phyloP scores from a whole-genome alignment of 2,329 filamentous ascomycete species.

The Ophiostoma ulmi region DNA sequence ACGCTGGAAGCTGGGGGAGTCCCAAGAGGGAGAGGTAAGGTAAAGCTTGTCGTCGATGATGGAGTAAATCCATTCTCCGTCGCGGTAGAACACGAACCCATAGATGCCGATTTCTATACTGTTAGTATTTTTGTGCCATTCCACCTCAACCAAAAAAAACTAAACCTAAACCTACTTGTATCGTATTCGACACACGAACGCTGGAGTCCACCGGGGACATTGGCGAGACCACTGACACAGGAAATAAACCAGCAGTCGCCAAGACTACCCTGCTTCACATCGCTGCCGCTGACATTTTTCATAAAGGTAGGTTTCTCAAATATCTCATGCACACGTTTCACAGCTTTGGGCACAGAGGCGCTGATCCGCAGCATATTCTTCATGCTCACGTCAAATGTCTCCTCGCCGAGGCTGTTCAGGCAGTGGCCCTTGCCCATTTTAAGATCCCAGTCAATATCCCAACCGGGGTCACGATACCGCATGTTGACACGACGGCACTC shows the following conservation, averaged over 20 bases:
- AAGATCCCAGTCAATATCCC: constrained; percentile 60
- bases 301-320: constrained; percentile 69
- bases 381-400: constrained; percentile 44
- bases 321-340: constrained; percentile 70
- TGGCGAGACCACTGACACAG: constrained; percentile 69
- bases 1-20: constrained; percentile 70
- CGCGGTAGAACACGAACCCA: constrained; percentile 35
- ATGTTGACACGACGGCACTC: constrained; percentile 71
- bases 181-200: constrained; percentile 72
- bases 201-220: constrained; percentile 64
- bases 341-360: constrained; percentile 60
- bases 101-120: constrained; percentile 11
- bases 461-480: constrained; percentile 66
- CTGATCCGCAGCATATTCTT: constrained; percentile 44
- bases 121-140: constrained; percentile 16
- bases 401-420: constrained; percentile 49
- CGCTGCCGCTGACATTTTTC: constrained; percentile 60
- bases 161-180: constrained; percentile 40
- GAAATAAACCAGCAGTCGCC: constrained; percentile 85
- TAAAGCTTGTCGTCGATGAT: constrained; percentile 90
- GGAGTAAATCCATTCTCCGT: constrained; percentile 87
- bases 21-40: constrained; percentile 74
- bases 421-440: constrained; percentile 57
- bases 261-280: constrained; percentile 70
- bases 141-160: not conserved